A percentile compares a stretch with the other conserved stretches of the same genome.
phyloP scores from a whole-genome alignment of 768 basidiomycete species.

The Suillus ampliporus region DNA sequence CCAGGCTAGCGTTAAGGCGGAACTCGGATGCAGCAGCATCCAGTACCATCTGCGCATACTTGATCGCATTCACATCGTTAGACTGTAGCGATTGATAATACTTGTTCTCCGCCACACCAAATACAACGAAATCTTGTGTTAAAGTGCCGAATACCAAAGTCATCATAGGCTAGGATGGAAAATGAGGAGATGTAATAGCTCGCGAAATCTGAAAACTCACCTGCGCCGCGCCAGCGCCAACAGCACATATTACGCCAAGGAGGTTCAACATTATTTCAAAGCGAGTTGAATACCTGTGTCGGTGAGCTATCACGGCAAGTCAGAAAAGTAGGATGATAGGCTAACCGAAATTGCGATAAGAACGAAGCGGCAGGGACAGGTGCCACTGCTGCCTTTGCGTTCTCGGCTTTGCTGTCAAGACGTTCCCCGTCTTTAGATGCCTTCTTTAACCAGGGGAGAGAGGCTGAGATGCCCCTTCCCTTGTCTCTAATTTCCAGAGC shows the following conservation, averaged over 20 bases:
- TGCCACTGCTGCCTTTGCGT: conserved; percentile 33
- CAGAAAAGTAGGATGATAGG: neutral
- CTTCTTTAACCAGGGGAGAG: conserved; percentile 46
- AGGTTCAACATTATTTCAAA: conserved; percentile 69
- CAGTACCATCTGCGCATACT: conserved; percentile 15
- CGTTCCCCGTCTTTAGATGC: conserved; percentile 27
- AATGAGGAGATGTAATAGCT: neutral
- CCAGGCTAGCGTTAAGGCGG: conserved; percentile 35
- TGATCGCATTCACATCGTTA: conserved; percentile 17
- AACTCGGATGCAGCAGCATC: conserved; percentile 25
- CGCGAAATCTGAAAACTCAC: conserved; percentile 44
- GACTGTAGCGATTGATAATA: conserved; percentile 11
- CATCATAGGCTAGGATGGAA: conserved; percentile 39
- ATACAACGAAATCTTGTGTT: conserved; percentile 45
- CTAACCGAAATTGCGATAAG: conserved; percentile 54
- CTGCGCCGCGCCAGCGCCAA: conserved; percentile 80
- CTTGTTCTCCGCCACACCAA: conserved; percentile 23
- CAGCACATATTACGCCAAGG: conserved; percentile 75
- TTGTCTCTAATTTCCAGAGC: neutral
- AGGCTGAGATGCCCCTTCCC: conserved; percentile 35
- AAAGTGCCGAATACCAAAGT: conserved; percentile 57
- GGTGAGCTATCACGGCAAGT: conserved; percentile 6
- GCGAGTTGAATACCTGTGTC: conserved; percentile 71
- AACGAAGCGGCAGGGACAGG: conserved; percentile 46
- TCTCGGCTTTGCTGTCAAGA: conserved; percentile 3